Evolutionary conservation across 1,284 basidiomycete species (phyloP).

Genomic region (Boletus subluridellus): DNA sequence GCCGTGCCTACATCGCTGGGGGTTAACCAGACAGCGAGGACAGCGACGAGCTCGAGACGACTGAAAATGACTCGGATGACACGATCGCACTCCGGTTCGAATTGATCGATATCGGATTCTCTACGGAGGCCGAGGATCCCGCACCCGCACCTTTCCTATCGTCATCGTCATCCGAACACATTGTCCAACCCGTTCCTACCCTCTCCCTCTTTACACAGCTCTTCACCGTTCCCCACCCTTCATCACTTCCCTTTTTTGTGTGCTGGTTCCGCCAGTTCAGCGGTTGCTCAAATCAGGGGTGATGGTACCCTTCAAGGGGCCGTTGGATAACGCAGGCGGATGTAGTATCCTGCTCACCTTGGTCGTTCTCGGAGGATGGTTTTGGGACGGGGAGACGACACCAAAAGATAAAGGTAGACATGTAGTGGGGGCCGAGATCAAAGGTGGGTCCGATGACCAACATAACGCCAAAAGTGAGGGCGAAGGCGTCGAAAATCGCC

Average conservation of each 20-base stretch:
- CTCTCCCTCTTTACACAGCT: background rate
- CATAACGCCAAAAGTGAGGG: slow-evolving; percentile 9
- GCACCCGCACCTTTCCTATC: background rate
- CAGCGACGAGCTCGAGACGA: slow-evolving; percentile 17
- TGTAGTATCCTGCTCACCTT: slow-evolving; percentile 89
- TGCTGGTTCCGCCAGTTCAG: slow-evolving; percentile 75
- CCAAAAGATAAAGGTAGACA: slow-evolving; percentile 9
- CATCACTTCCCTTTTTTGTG: slow-evolving; percentile 79
- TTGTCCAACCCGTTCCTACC: background rate
- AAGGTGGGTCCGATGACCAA: background rate
- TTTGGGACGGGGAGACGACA: slow-evolving; percentile 46
- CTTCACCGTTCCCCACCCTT: slow-evolving; percentile 46
- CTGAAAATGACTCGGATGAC: slow-evolving; percentile 26
- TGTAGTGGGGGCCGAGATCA: background rate
- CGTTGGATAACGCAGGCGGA: slow-evolving; percentile 67
- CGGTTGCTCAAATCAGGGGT: slow-evolving; percentile 55
- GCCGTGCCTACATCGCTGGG: slow-evolving; percentile 24
- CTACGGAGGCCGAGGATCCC: slow-evolving; percentile 17
- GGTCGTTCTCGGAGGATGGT: slow-evolving; percentile 91
- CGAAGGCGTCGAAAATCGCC: slow-evolving; percentile 7
- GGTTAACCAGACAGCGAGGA: slow-evolving; percentile 29
- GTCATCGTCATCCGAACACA: background rate
- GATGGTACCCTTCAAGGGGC: slow-evolving; percentile 67
- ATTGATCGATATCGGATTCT: slow-evolving; percentile 14
- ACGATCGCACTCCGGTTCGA: slow-evolving; percentile 15